Conservation (phyloP, 1,284 basidiomycete species). For the Sparassis latifolia region DNA sequence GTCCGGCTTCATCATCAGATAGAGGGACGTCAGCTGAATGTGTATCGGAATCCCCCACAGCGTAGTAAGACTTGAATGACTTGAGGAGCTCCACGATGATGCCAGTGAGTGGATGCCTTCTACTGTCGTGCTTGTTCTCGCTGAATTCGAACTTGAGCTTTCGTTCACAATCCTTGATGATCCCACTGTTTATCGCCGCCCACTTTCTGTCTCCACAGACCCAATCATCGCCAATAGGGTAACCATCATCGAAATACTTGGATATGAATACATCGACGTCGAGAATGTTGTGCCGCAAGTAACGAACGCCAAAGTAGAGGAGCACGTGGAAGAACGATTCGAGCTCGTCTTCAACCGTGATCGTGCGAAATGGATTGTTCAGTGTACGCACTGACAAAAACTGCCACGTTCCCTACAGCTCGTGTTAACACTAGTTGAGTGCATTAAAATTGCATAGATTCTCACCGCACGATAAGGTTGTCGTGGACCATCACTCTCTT, state of each 20-base stretch:
- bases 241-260: not conserved
- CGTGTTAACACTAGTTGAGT: not conserved
- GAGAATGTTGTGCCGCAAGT: not conserved
- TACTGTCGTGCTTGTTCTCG: not conserved
- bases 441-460: not conserved
- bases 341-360: not conserved
- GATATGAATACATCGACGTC: not conserved
- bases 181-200: not conserved
- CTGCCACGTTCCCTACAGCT: conserved; percentile 1
- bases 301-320: not conserved
- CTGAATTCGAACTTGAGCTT: not conserved
- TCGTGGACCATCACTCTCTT: not conserved
- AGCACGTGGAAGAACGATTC: conserved; percentile 1
- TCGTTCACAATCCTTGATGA: not conserved
- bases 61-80: not conserved
- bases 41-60: not conserved
- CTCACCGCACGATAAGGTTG: not conserved
- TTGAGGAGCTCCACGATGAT: not conserved
- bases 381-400: not conserved
- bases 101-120: not conserved
- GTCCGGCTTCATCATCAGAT: not conserved
- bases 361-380: not conserved
- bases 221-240: not conserved
- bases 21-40: not conserved
- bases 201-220: not conserved